Evolutionary conservation across 2,329 filamentous ascomycete species (phyloP).

Genomic region (Fusarium miscanthi): DNA sequence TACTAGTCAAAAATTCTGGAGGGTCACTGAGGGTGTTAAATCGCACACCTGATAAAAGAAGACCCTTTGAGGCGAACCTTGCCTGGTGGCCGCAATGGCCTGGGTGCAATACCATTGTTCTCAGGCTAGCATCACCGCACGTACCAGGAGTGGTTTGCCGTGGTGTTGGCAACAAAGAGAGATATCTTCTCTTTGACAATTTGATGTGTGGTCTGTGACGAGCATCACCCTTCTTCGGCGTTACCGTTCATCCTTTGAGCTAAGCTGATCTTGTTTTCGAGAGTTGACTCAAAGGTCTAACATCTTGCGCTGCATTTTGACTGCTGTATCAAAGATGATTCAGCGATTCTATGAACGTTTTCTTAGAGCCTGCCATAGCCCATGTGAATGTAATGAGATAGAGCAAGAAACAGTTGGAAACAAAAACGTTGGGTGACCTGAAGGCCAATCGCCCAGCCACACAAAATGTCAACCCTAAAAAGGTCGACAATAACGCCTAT

Average conservation of each 20-base stretch:
- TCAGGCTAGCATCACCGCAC: neutral
- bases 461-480: constrained; percentile 8
- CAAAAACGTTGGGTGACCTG: neutral
- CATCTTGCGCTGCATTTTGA: neutral
- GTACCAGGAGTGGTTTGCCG: neutral
- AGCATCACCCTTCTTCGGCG: neutral
- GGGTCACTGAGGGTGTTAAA: constrained; percentile 20
- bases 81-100: neutral
- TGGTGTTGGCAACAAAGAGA: constrained; percentile 31
- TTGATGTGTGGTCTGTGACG: constrained; percentile 24
- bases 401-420: neutral
- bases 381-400: neutral
- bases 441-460: neutral
- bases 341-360: neutral
- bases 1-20: neutral
- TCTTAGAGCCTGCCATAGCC: neutral
- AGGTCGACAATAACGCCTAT: constrained; percentile 30
- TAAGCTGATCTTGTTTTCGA: neutral
- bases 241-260: constrained; percentile 15
- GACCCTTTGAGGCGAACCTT: neutral
- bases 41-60: neutral
- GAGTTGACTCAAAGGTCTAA: no score
- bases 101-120: constrained; percentile 30
- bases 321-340: neutral
- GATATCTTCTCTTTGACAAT: constrained; percentile 7